Percentiles rank a stretch among this genome's conserved stretches.
These are phyloP conservation scores for Trichaptum fuscoviolaceum DNA, from an alignment of 768 basidiomycete species.

Conservation along the genomic window DNA sequence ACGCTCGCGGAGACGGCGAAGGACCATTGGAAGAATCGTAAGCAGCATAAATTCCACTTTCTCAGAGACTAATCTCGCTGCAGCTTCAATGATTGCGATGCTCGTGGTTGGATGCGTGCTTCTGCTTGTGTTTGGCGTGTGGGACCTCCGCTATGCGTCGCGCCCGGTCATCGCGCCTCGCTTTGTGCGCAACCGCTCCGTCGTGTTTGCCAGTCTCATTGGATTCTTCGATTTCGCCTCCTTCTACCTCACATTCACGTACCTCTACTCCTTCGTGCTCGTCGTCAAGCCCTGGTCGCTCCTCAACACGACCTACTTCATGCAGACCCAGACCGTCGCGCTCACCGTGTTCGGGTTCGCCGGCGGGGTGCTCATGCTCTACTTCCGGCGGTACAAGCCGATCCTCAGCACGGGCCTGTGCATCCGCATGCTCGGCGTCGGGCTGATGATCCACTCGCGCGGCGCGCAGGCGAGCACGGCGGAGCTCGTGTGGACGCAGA, in stretches of 20 bases:
- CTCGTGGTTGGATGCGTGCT: slow-evolving; percentile 41
- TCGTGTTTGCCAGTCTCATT: slow-evolving; percentile 53
- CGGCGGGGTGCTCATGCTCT: slow-evolving; percentile 53
- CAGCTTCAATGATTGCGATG: slow-evolving; percentile 49
- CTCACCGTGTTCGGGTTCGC: slow-evolving; percentile 60
- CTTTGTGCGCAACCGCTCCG: slow-evolving; percentile 53
- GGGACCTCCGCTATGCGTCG: slow-evolving; percentile 46
- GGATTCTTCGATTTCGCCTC: slow-evolving; percentile 64
- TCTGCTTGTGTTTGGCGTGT: slow-evolving; percentile 38
- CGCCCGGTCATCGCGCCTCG: slow-evolving; percentile 57
- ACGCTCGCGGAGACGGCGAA: slow-evolving; percentile 39
- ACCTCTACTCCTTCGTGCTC: slow-evolving; percentile 65
- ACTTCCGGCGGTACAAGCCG: slow-evolving; percentile 48
- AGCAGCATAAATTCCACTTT: slow-evolving; percentile 16
- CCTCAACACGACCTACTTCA: slow-evolving; percentile 57
- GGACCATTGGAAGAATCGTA: slow-evolving; percentile 42
- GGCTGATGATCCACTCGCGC: slow-evolving; percentile 66
- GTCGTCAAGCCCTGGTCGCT: slow-evolving; percentile 49
- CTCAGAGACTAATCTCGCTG: slow-evolving; percentile 4
- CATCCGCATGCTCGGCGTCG: slow-evolving; percentile 58
- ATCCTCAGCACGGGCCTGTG: slow-evolving; percentile 53
- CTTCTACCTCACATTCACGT: slow-evolving; percentile 66
- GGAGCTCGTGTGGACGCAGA: slow-evolving; percentile 59
- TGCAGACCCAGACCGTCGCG: slow-evolving; percentile 51
- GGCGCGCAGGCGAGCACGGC: slow-evolving; percentile 51